phyloP scores from a whole-genome alignment of 2,329 filamentous ascomycete species.

The Fusarium fracticaudum region DNA sequence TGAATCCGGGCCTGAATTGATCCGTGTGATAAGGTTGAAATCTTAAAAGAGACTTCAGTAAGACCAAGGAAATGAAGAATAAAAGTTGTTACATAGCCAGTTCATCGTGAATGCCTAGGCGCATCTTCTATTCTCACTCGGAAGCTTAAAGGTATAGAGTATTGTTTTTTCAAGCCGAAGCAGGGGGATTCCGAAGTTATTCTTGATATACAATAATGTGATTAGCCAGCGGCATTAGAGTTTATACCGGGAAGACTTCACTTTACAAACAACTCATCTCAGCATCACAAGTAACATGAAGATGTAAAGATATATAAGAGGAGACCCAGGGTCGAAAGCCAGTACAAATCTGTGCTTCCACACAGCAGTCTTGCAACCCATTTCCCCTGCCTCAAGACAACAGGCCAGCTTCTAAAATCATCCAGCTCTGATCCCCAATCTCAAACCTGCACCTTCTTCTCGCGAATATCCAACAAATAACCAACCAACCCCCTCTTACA shows the following conservation, averaged over 20 bases:
- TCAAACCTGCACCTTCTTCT: background rate
- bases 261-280: background rate
- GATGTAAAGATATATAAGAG: background rate
- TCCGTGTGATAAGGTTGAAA: background rate
- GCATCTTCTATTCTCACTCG: too few species aligned
- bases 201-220: background rate
- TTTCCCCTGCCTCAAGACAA: background rate
- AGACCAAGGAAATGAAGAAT: background rate
- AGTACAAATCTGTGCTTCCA: accelerated
- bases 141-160: too few species aligned
- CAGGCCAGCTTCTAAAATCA: background rate
- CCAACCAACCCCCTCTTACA: background rate
- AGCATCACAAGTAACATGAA: accelerated
- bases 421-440: background rate
- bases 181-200: background rate
- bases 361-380: accelerated
- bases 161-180: too few species aligned
- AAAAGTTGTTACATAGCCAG: accelerated
- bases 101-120: background rate
- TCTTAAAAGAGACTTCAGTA: background rate
- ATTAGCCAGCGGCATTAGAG: background rate
- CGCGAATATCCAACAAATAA: too few species aligned
- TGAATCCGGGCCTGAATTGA: accelerated
- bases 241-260: too few species aligned
- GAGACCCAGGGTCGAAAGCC: accelerated